Evolutionary conservation across 2,329 filamentous ascomycete genomes (phyloP).

Genomic region (Fusarium papillatum): DNA sequence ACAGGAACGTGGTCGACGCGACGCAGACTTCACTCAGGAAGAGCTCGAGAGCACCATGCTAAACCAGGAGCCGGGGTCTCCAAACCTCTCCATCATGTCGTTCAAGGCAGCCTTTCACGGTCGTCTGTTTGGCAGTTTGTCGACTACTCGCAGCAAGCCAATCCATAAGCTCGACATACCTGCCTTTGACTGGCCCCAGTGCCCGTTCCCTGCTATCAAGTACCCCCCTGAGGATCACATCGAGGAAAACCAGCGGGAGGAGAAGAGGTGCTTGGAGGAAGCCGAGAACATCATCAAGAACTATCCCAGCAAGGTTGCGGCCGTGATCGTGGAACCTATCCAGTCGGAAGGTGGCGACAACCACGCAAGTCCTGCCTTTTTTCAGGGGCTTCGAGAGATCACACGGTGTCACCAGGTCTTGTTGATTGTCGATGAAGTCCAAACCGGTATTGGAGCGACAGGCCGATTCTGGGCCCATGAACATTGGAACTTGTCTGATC

Average conservation of each 20-base stretch:
- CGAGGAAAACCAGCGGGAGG: slow-evolving; percentile 75
- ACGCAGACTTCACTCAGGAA: not conserved
- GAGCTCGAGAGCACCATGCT: not conserved
- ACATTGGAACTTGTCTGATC: slow-evolving; percentile 84
- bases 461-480: slow-evolving; percentile 97
- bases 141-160: slow-evolving; percentile 90
- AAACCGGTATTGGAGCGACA: slow-evolving; percentile 92
- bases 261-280: not conserved
- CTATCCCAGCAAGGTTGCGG: not conserved
- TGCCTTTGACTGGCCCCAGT: slow-evolving; percentile 94
- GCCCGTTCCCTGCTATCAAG: slow-evolving; percentile 85
- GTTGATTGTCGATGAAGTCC: slow-evolving; percentile 77
- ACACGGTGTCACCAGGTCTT: not conserved
- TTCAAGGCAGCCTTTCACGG: not conserved
- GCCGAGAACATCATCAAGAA: not conserved
- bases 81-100: slow-evolving; percentile 1
- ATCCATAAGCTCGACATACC: slow-evolving; percentile 97
- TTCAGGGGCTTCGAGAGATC: not conserved
- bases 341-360: not conserved
- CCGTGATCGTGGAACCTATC: not conserved
- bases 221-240: slow-evolving; percentile 86
- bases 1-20: slow-evolving; percentile 73
- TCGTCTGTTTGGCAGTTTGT: not conserved
- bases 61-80: not conserved
- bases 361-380: not conserved